Conservation (phyloP, 2,329 filamentous ascomycete species). For the Mollisiaceae sp. region DNA sequence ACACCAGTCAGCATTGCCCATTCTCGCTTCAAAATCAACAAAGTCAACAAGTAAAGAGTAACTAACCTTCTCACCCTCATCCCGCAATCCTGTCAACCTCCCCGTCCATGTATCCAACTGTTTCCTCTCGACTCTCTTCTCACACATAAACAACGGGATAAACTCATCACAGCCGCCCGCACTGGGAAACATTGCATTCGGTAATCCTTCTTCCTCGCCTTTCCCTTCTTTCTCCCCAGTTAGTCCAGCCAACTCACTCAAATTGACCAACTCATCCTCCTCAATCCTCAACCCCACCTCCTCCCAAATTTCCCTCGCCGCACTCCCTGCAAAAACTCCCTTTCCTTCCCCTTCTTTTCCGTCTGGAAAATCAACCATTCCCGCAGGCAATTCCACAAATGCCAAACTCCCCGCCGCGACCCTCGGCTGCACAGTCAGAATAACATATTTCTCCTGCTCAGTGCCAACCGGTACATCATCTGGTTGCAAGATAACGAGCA, state of each 20-base stretch:
- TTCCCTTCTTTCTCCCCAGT: conserved; percentile 44
- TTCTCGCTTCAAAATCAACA: too few relatives aligned
- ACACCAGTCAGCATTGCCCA: background rate
- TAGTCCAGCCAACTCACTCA: conserved; percentile 60
- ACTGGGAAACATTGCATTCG: conserved; percentile 60
- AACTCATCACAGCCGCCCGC: conserved; percentile 66
- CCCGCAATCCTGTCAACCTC: conserved; percentile 60
- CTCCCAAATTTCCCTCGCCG: conserved; percentile 65
- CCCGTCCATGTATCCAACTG: conserved; percentile 61
- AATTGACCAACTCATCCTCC: conserved; percentile 53
- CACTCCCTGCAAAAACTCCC: conserved; percentile 56
- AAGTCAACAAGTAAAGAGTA: background rate
- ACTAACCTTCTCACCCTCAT: conserved; percentile 57
- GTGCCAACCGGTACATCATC: conserved; percentile 48
- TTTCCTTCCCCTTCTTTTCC: background rate
- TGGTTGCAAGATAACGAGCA: conserved; percentile 54
- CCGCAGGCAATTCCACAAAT: conserved; percentile 22
- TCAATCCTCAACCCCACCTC: conserved; percentile 61
- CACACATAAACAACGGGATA: conserved; percentile 62
- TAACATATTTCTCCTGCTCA: conserved; percentile 56
- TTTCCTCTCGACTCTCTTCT: conserved; percentile 55
- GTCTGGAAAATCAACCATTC: conserved; percentile 18
- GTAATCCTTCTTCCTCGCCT: conserved; percentile 41
- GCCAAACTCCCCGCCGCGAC: conserved; percentile 17
- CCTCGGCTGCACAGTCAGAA: conserved; percentile 54